Conservation (phyloP, 306 rosid genomes). For the Lathyrus aphaca region DNA sequence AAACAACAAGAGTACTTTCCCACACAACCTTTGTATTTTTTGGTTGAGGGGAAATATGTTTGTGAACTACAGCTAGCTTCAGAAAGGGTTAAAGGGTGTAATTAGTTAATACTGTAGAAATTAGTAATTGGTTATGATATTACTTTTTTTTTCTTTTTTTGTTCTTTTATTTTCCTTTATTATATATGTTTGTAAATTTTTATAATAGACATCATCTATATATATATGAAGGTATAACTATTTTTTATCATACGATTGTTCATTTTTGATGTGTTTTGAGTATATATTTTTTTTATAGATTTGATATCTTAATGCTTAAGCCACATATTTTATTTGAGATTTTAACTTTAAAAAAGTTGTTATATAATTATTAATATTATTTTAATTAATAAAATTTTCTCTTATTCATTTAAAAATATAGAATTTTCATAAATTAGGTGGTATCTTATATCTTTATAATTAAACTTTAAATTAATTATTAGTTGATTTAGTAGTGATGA, state of each 20-base stretch:
- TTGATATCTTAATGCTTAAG: background rate
- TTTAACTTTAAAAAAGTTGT: too few species aligned
- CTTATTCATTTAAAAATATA: too few species aligned
- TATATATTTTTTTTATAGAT: background rate
- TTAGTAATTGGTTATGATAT: constrained; percentile 42
- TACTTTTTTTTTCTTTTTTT: constrained; percentile 9
- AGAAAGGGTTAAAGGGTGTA: constrained; percentile 54
- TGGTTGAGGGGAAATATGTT: constrained; percentile 61
- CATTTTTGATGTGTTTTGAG: background rate
- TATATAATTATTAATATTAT: too few species aligned
- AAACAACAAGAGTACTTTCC: constrained; percentile 15
- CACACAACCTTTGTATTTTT: constrained; percentile 64
- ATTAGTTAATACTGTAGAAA: constrained; percentile 63
- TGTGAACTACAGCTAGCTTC: constrained; percentile 34
- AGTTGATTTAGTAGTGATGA: too few species aligned
- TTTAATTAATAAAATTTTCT: too few species aligned
- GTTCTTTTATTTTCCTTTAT: constrained; percentile 26
- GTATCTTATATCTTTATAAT: too few species aligned
- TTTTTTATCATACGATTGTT: constrained; percentile 33
- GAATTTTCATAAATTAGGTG: too few species aligned
- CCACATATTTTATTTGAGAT: too few species aligned
- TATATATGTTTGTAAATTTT: constrained; percentile 56
- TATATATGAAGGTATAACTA: constrained; percentile 52
- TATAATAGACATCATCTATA: constrained; percentile 48
- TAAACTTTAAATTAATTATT: too few species aligned